phyloP scores from a whole-genome alignment of 140 eudicot genomes.

The Cichorium intybus region DNA sequence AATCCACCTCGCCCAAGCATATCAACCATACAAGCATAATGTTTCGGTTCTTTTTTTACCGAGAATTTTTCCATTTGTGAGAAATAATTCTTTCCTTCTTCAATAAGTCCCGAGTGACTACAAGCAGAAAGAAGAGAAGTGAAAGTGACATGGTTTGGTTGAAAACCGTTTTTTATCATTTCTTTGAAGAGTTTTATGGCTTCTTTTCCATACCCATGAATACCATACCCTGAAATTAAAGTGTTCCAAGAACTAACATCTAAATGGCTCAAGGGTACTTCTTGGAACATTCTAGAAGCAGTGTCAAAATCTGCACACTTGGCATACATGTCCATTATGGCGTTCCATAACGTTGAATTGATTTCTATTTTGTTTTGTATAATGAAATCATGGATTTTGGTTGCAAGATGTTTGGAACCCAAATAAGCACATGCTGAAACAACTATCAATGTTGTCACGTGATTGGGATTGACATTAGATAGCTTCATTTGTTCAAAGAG shows the following conservation, averaged over 20 bases:
- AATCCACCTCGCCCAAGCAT: conserved; percentile 43
- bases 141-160: conserved; percentile 53
- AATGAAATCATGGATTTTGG: conserved; percentile 50
- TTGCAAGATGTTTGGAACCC: conserved; percentile 39
- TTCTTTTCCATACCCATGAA: conserved; percentile 51
- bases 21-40: conserved; percentile 51
- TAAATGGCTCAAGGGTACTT: conserved; percentile 22
- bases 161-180: conserved; percentile 44
- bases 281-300: conserved; percentile 37
- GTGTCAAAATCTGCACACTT: conserved; percentile 42
- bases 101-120: conserved; percentile 39
- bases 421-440: conserved; percentile 54
- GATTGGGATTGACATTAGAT: conserved; percentile 29
- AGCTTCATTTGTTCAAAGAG: conserved; percentile 45
- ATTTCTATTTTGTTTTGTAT: conserved; percentile 25
- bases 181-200: conserved; percentile 33
- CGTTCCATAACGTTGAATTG: conserved; percentile 36
- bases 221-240: conserved; percentile 46
- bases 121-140: conserved; percentile 49
- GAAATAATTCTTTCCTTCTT: conserved; percentile 34
- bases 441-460: conserved; percentile 42
- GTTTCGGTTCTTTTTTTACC: conserved; percentile 28
- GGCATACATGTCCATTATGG: conserved; percentile 66
- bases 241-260: conserved; percentile 49
- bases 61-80: conserved; percentile 27